A percentile compares a stretch with the other conserved stretches of the same genome.
Conservation (phyloP, 2,329 filamentous ascomycete species). For the Sporothrix humicola region DNA sequence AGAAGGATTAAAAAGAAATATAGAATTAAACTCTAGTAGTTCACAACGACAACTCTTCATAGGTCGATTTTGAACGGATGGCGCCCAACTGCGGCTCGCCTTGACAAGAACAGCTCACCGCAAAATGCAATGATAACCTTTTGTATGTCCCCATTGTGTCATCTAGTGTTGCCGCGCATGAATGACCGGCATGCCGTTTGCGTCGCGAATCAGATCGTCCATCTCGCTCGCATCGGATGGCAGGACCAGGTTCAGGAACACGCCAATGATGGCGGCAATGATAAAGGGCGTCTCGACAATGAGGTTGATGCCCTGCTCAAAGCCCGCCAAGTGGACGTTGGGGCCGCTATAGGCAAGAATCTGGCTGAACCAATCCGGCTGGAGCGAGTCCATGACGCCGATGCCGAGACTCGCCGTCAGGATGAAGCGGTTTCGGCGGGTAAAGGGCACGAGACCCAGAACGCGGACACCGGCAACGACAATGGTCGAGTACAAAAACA, state of each 20-base stretch:
- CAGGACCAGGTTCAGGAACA: conserved; percentile 48
- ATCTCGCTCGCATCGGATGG: no score
- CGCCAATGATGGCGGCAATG: conserved; percentile 51
- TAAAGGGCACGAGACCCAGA: neutral
- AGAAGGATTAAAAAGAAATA: no score
- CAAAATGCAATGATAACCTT: no score
- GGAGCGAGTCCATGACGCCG: neutral
- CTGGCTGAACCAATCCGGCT: neutral
- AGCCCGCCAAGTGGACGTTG: neutral
- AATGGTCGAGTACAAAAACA: neutral
- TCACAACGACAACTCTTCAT: no score
- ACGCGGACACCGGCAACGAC: neutral
- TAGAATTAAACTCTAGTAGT: no score
- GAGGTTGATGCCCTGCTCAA: conserved; percentile 8
- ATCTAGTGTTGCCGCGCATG: no score
- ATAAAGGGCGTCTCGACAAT: conserved; percentile 49
- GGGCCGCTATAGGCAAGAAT: neutral
- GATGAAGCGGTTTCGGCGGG: conserved; percentile 9
- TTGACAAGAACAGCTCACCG: no score
- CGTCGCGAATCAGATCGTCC: no score
- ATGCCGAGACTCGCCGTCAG: neutral
- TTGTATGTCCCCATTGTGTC: no score
- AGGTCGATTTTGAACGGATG: no score
- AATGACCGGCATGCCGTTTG: no score
- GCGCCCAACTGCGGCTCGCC: no score